A percentile compares a stretch with the other conserved stretches of the same genome.
phyloP scores from a whole-genome alignment of 805 yeast genomes.

The Saccharomyces paradoxus region DNA sequence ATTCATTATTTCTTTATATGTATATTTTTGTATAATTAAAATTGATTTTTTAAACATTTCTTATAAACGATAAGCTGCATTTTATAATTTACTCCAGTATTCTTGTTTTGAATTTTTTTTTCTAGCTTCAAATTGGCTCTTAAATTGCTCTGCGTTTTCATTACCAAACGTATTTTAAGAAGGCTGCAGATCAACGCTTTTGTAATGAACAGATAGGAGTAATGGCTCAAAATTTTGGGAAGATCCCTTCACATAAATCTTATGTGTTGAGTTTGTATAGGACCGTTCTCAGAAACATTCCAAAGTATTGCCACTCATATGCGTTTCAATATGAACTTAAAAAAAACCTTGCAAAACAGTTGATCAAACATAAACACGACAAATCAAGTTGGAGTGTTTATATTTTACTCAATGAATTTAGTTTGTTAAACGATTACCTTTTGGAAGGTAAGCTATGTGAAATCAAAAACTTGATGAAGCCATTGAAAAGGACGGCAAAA shows the following conservation, averaged over 20 bases:
- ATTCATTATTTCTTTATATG: constrained; percentile 13
- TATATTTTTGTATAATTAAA: constrained; percentile 5
- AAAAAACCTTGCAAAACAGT: constrained; percentile 3
- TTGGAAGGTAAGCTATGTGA: constrained; percentile 1
- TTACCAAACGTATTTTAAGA: neutral
- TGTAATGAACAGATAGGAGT: constrained; percentile 1
- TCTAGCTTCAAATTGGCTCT: neutral
- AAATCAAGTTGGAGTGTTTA: constrained; percentile 23
- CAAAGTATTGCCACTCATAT: constrained; percentile 10
- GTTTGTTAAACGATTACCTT: constrained; percentile 10
- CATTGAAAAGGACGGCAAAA: neutral
- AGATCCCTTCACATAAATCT: constrained; percentile 21
- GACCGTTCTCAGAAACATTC: constrained; percentile 23
- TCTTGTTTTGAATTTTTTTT: neutral
- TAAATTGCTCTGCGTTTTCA: neutral
- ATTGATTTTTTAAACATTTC: neutral
- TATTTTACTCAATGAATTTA: constrained; percentile 10
- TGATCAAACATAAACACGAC: constrained; percentile 14
- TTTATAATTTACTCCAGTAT: neutral
- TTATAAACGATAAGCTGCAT: neutral
- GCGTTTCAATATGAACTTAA: constrained; percentile 10
- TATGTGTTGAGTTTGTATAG: constrained; percentile 28
- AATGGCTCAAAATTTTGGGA: constrained; percentile 28
- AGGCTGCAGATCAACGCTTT: neutral
- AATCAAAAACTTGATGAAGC: constrained; percentile 1